phyloP scores from a whole-genome alignment of 208 protist genomes.

The Crithidia brevicula region DNA sequence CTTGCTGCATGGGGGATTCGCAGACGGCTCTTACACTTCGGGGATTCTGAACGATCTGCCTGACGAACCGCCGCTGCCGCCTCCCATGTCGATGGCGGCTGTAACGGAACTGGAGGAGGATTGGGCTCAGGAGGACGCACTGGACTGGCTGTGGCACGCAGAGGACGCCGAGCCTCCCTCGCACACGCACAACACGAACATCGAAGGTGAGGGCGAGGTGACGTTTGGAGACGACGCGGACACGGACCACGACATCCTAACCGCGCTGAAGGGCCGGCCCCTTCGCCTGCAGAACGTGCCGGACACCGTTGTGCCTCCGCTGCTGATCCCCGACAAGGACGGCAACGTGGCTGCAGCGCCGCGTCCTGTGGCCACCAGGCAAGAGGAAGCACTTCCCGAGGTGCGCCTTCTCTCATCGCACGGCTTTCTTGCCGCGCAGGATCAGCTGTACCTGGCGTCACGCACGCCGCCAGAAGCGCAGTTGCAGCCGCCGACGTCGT shows the following conservation, averaged over 20 bases:
- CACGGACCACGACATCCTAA: conserved; percentile 10
- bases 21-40: too few species aligned
- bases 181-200: too few species aligned
- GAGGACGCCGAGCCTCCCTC: too few species aligned
- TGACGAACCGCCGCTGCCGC: background rate
- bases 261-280: conserved; percentile 3
- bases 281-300: conserved; percentile 23
- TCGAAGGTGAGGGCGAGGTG: background rate
- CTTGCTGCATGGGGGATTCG: background rate
- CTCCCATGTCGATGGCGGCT: conserved; percentile 7
- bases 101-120: conserved; percentile 17
- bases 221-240: conserved; percentile 31
- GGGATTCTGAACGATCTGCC: too few species aligned
- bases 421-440: conserved; percentile 56
- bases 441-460: conserved; percentile 60
- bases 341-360: conserved; percentile 11
- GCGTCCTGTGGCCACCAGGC: background rate
- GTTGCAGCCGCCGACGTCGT: conserved; percentile 18
- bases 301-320: conserved; percentile 9
- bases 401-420: conserved; percentile 12
- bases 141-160: background rate
- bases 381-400: too few species aligned
- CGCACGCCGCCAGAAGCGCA: conserved; percentile 49
- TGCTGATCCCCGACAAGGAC: conserved; percentile 29
- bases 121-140: conserved; percentile 12